phyloP scores from a whole-genome alignment of 768 basidiomycete species.

The Suillus plorans region DNA sequence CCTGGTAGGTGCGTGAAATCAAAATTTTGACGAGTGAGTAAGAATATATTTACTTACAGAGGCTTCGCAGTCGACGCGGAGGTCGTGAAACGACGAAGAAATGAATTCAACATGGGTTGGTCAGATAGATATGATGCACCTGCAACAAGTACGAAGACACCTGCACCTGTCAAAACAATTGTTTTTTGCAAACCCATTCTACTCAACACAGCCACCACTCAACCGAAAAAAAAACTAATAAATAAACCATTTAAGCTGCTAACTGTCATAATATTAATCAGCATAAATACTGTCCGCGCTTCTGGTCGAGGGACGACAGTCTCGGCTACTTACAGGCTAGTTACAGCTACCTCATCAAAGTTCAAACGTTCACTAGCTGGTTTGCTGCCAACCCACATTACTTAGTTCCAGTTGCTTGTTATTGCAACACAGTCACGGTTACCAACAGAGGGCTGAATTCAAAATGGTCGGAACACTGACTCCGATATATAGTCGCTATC shows the following conservation, averaged over 20 bases:
- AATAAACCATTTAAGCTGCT: background rate
- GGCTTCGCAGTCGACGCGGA: slow-evolving; percentile 1
- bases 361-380: too few relatives aligned
- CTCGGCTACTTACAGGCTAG: too few relatives aligned
- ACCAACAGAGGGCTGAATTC: too few relatives aligned
- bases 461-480: background rate
- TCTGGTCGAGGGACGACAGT: too few relatives aligned
- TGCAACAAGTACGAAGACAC: background rate
- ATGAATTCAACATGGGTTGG: background rate
- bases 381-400: too few relatives aligned
- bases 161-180: background rate
- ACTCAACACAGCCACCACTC: background rate
- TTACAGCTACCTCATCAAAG: too few relatives aligned
- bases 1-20: background rate
- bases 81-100: slow-evolving; percentile 5
- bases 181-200: slow-evolving; percentile 4
- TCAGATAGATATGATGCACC: slow-evolving; percentile 6
- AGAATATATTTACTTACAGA: background rate
- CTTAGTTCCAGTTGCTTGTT: too few relatives aligned
- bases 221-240: background rate
- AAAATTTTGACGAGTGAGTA: background rate
- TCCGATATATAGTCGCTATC: background rate
- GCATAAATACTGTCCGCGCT: too few relatives aligned
- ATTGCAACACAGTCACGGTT: too few relatives aligned
- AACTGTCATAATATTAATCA: too few relatives aligned